Evolutionary conservation across 306 rosid genomes (phyloP), one percentile per base, ranked within the genome.

Genomic region (Sicyos baderoa): DNA sequence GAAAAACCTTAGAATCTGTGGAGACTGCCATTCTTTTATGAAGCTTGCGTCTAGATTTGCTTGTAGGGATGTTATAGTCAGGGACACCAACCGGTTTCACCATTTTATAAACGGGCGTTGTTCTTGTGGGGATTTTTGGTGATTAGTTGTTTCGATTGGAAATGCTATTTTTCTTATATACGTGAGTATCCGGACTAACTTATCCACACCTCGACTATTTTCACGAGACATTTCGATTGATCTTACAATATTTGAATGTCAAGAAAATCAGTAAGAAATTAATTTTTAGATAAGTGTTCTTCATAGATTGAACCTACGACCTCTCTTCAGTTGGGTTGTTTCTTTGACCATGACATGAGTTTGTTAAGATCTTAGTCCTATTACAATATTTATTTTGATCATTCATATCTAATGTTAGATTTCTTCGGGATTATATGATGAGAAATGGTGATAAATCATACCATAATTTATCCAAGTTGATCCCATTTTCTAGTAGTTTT

Each of bases 1-100:
- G 87, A 92, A 92, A 81, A 89, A 92, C 71, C 91, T 89, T 60
- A 89, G 96, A 76, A 92, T 89, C 47, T 92, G 98, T 80, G 95
- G 87, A 72, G 96, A 93, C 74, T 89, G 97, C 77, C 95, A 93
- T 72, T 78, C 81, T 21, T 93, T 89, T 75, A 83, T 93, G 95
- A 89, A 93, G 85, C 71, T 85, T 70, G 19, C 76, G 3, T 89
- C 89, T 44, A 76, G 76, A 72, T 79, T 75, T 45, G 73, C 77
- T 3, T 73, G 74, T 62, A 76, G 89, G 78, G 86, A 78, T 74
- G 88, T 92, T 73, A 71, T 92, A 75, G 88, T 92, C n/a, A 83
- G 95, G 64, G 96, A 89, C 60, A 83, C 83, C n/a, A 83, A 82
- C 74, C 79, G 87, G 48, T 92, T 89, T 82, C 98, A 88, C 72